These are phyloP conservation scores for Ophiostoma novo-ulmi DNA, from an alignment of 2,329 filamentous ascomycete species.

Conservation along the genomic window DNA sequence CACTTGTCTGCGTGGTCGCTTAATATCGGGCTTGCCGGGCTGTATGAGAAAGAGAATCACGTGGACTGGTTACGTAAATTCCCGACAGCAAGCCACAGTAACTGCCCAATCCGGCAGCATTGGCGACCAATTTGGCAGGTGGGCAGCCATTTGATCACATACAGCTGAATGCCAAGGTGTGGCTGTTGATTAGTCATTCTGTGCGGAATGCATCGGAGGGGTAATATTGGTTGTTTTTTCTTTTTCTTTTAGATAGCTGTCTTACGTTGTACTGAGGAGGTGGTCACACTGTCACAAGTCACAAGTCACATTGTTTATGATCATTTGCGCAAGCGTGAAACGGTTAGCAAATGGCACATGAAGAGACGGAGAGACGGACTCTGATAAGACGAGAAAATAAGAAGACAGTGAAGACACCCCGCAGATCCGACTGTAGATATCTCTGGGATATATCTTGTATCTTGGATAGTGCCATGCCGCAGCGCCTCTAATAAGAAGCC, in stretches of 20 bases:
- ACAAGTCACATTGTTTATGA: too few relatives aligned
- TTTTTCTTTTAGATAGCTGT: neutral
- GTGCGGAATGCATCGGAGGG: neutral
- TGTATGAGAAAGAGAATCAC: neutral
- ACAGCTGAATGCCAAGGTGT: neutral
- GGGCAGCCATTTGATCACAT: neutral
- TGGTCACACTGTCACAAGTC: neutral
- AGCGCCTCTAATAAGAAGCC: neutral
- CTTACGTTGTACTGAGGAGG: neutral
- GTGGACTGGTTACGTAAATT: neutral
- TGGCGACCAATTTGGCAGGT: neutral
- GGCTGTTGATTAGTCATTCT: neutral
- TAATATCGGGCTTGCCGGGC: neutral
- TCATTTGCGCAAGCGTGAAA: neutral
- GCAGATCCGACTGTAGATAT: neutral
- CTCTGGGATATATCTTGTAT: neutral
- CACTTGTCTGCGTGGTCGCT: slow-evolving; percentile 5
- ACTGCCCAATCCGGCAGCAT: neutral
- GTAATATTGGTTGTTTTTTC: neutral
- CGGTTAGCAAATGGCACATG: neutral
- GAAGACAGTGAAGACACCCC: neutral
- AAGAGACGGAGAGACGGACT: neutral
- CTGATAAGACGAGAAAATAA: slow-evolving; percentile 1
- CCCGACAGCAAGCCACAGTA: neutral
- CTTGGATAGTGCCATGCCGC: neutral